These are phyloP conservation scores for Suillus plorans DNA, from an alignment of 768 basidiomycete genomes.

Conservation along the genomic window DNA sequence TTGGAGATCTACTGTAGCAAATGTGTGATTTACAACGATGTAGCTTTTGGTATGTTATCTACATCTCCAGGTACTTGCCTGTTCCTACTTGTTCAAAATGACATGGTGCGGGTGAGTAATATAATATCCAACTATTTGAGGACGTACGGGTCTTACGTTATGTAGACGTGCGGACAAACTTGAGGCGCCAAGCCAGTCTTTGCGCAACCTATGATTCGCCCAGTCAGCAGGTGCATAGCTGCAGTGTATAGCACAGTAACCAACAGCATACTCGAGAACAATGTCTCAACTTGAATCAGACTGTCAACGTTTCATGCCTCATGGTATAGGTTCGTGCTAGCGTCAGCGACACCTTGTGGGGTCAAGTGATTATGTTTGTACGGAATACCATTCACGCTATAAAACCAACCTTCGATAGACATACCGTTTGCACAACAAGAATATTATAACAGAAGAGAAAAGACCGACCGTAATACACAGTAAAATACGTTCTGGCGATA, in stretches of 20 bases:
- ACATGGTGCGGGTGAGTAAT: not conserved
- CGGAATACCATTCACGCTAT: constrained; percentile 1
- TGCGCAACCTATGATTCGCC: not conserved
- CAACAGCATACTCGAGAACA: not conserved
- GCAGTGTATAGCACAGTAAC: not conserved
- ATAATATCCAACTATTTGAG: not conserved
- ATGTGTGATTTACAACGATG: not conserved
- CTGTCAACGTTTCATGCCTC: not conserved
- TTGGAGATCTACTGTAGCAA: constrained; percentile 22
- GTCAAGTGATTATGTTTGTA: constrained; percentile 2
- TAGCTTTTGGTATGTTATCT: not conserved
- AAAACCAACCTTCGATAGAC: constrained; percentile 7
- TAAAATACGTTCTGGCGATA: constrained; percentile 22
- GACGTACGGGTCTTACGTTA: not conserved
- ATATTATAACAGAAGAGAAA: constrained; percentile 14
- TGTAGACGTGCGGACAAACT: not conserved
- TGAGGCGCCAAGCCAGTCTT: not conserved
- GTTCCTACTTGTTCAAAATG: not conserved
- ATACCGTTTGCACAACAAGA: constrained; percentile 10
- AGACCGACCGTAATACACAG: constrained; percentile 34
- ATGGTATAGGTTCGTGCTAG: not conserved
- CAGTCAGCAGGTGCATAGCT: not conserved
- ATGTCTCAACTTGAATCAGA: not conserved
- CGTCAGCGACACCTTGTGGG: not conserved
- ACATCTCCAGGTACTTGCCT: not conserved